Evolutionary conservation across 176 grass and related monocot species (phyloP).

Genomic region (Triticum urartu): DNA sequence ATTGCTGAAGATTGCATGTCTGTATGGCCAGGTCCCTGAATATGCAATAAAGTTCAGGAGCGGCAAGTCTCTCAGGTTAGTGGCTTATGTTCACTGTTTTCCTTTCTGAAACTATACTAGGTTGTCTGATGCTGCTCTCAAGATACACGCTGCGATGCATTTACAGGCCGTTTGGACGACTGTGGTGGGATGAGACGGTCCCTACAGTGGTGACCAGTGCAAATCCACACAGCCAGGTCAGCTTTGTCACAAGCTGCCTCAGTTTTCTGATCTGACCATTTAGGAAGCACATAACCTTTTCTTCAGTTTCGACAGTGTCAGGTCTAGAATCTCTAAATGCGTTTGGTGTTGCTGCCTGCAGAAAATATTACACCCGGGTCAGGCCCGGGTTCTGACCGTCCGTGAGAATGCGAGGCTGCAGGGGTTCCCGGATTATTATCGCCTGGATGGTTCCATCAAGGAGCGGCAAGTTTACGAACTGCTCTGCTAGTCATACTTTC

Average conservation of each 20-base stretch:
- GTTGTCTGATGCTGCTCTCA: neutral
- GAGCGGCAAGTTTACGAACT: conserved; percentile 33
- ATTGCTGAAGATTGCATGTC: neutral
- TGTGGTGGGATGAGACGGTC: conserved; percentile 83
- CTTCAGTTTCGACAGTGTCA: neutral
- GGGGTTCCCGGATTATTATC: conserved; percentile 73
- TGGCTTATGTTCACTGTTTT: neutral
- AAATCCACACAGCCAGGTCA: conserved; percentile 69
- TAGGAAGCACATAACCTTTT: neutral
- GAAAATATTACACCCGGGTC: conserved; percentile 62
- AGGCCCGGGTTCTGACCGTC: conserved; percentile 66
- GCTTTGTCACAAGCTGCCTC: neutral
- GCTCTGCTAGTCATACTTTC: neutral
- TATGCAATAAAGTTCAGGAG: conserved; percentile 74
- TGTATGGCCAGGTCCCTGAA: conserved; percentile 51
- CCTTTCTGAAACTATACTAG: neutral
- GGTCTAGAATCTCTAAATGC: neutral
- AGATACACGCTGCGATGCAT: neutral
- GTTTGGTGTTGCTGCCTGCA: neutral
- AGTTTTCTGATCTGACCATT: neutral
- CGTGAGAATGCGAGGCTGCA: conserved; percentile 81
- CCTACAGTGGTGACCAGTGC: conserved; percentile 72
- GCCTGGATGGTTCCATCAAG: conserved; percentile 42
- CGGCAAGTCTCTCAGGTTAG: conserved; percentile 61
- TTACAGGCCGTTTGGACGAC: conserved; percentile 70